These are phyloP conservation scores for Penicillium sp. DNA, from an alignment of 2,329 filamentous ascomycete genomes.

Conservation along the genomic window DNA sequence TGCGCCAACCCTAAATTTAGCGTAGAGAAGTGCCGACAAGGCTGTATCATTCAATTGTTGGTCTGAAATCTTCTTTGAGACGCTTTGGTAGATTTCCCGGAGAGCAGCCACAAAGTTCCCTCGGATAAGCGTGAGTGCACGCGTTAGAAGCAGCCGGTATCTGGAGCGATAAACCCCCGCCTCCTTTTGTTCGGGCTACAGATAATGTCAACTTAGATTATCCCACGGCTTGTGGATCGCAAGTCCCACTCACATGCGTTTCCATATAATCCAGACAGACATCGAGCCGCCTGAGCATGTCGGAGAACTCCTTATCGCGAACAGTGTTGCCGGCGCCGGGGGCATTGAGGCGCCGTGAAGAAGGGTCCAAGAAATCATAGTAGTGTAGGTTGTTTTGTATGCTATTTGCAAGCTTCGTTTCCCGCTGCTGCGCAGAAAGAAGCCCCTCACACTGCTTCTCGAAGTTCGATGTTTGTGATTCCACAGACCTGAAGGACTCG, in stretches of 20 bases:
- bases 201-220: conserved; percentile 34
- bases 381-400: conserved; percentile 89
- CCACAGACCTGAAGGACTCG: conserved; percentile 81
- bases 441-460: conserved; percentile 88
- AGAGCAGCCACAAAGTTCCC: conserved; percentile 64
- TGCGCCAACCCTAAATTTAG: conserved; percentile 67
- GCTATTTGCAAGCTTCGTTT: conserved; percentile 75
- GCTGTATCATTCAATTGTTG: conserved; percentile 69
- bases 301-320: conserved; percentile 76
- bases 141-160: conserved; percentile 75
- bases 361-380: conserved; percentile 88
- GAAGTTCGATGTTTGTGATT: conserved; percentile 88
- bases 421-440: conserved; percentile 72
- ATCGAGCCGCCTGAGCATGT: conserved; percentile 84
- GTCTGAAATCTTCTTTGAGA: conserved; percentile 61
- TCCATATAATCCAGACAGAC: conserved; percentile 92
- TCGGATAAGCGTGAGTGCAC: conserved; percentile 64
- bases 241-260: conserved; percentile 68
- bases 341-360: conserved; percentile 84
- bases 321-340: conserved; percentile 85
- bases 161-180: conserved; percentile 82
- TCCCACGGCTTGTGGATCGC: too few species aligned
- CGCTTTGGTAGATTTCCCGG: conserved; percentile 61
- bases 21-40: conserved; percentile 67
- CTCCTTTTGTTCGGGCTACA: conserved; percentile 76